Evolutionary conservation across 73 alveolate genomes (phyloP), one percentile per base, ranked within the genome.

Genomic region (Paramecium sexaurelia): DNA sequence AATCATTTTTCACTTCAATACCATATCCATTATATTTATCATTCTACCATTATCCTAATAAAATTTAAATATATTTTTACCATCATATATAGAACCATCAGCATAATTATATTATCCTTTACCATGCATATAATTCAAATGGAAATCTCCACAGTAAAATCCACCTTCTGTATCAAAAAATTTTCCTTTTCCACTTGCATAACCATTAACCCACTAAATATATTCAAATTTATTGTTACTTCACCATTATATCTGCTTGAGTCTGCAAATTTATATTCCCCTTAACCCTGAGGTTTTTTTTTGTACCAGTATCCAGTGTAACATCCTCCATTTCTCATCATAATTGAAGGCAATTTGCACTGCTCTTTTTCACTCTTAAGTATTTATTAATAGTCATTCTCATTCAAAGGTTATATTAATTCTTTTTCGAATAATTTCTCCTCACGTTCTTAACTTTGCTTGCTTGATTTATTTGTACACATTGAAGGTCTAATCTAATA

Each of bases 111-210:
- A 78, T 24, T 19, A 24, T 19, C 90, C 90, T 11, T 24, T 78
- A 9, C 90, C 90, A 5, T 78, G 55, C 45, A 78, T 40, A 26
- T 22, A 78, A 43, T 78, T 40, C 6, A 36, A 37, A 29, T 78
- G 68, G 36, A 78, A 78, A 20, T 78, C 90, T 45, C 90, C 90
- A 20, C n/a, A 20, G 41, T 78, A 78, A 22, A 6, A 26, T 24
- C 90, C 90, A 19, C 90, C 90, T 24, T 78, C 90, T 9, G 39
- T 17, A 78, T 78, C 90, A 39, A 11, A 37, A 78, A 29, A 78
- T 78, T 37, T 40, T 19, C 90, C 90, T 40, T 45, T 78, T 45
- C 90, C 90, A n/a, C 61, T 40, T 20, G 90, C 90, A 45, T 41
- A 39, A 0, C 90, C 90, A 78, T 78, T 78, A 7, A 24, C 1